Percentiles rank a stretch among this genome's conserved stretches.
phyloP scores from a whole-genome alignment of 768 basidiomycete genomes.

The Cystofilobasidium macerans region DNA sequence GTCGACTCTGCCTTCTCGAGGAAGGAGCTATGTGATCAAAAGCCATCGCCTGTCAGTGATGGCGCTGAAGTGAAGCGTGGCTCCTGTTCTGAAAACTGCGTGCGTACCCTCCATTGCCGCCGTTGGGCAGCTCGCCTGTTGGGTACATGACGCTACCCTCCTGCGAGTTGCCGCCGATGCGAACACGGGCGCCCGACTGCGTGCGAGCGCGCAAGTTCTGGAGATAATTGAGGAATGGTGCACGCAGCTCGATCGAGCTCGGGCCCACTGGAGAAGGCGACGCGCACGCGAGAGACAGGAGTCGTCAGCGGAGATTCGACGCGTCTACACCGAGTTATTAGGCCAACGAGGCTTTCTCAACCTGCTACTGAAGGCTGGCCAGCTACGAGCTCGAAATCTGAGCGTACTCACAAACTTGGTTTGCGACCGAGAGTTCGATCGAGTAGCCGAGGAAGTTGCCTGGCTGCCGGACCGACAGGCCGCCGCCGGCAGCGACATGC shows the following conservation, averaged over 20 bases:
- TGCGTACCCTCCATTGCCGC: constrained; percentile 24
- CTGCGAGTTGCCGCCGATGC: constrained; percentile 72
- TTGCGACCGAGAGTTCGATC: constrained; percentile 62
- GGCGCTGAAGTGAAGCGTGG: too few relatives aligned
- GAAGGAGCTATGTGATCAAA: constrained; percentile 11
- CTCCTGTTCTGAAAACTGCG: background rate
- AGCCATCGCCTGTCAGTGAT: too few relatives aligned
- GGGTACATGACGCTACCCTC: constrained; percentile 50
- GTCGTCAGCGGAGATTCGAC: background rate
- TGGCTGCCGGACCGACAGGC: constrained; percentile 5
- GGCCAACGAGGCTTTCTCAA: too few relatives aligned
- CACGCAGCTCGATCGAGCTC: constrained; percentile 46
- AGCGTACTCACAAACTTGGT: constrained; percentile 53
- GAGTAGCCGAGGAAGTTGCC: constrained; percentile 59
- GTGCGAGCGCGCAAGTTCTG: constrained; percentile 56
- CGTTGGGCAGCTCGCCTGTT: constrained; percentile 43
- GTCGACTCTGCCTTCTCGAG: constrained; percentile 20
- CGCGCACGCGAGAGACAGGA: constrained; percentile 29
- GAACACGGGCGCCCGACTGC: constrained; percentile 51
- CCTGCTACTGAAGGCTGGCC: too few relatives aligned
- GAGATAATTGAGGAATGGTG: constrained; percentile 66
- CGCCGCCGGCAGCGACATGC: background rate
- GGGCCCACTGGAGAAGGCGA: constrained; percentile 36
- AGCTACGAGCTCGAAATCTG: too few relatives aligned
- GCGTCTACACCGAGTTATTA: too few relatives aligned